Conservation (phyloP, 305 asterid species). For the Solanum hybrid region DNA sequence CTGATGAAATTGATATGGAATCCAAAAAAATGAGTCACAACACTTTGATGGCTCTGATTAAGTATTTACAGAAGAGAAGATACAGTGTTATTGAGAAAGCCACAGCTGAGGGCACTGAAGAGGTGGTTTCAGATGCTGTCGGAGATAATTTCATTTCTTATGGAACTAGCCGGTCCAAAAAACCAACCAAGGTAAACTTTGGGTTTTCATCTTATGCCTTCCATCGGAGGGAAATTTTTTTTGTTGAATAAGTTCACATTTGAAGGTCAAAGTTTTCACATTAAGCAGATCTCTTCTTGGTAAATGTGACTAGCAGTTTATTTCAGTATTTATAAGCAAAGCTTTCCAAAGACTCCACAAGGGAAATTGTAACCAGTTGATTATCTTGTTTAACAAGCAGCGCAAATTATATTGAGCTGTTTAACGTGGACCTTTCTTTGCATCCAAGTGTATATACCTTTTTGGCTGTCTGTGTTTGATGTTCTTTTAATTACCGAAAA, state of each 20-base stretch:
- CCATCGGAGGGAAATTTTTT: neutral
- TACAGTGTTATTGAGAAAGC: constrained; percentile 75
- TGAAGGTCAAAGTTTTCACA: neutral
- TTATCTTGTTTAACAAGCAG: neutral
- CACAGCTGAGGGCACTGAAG: constrained; percentile 98
- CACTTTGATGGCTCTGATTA: constrained; percentile 92
- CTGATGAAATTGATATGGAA: constrained; percentile 74
- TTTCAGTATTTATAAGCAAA: neutral
- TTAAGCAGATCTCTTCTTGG: neutral
- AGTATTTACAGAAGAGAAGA: constrained; percentile 89
- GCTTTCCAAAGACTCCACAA: neutral
- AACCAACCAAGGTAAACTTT: constrained; percentile 54
- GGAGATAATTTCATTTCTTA: constrained; percentile 66
- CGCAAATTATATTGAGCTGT: neutral
- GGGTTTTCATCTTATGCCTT: constrained; percentile 3
- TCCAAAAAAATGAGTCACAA: constrained; percentile 92
- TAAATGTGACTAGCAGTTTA: neutral
- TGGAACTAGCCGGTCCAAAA: constrained; percentile 58
- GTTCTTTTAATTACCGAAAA: neutral
- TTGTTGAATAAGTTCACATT: neutral
- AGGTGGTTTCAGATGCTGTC: constrained; percentile 93
- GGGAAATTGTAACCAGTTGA: neutral
- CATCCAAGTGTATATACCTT: neutral
- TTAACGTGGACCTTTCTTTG: neutral
- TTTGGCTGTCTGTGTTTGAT: neutral